Conservation (phyloP, 2,329 filamentous ascomycete genomes). For the Cyphellophora attinorum region DNA sequence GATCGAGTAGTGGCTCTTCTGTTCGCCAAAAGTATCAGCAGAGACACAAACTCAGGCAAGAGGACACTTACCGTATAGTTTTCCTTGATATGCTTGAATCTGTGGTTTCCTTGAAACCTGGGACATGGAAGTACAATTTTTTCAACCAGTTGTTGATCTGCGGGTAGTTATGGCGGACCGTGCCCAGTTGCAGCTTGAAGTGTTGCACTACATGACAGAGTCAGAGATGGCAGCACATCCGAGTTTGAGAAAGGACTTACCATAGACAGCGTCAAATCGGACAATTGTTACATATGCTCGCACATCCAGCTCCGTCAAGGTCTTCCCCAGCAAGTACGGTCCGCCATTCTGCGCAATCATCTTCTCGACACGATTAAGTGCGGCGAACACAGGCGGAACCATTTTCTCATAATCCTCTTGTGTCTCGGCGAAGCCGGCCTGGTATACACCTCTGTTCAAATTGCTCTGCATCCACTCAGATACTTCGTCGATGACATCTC, state of each 20-base stretch:
- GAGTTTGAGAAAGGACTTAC: too few relatives aligned
- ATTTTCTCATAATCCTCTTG: conserved; percentile 48
- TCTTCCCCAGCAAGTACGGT: conserved; percentile 46
- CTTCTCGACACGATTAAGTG: conserved; percentile 49
- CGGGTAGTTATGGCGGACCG: conserved; percentile 51
- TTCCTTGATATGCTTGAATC: conserved; percentile 62
- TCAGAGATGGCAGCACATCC: too few relatives aligned
- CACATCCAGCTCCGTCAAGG: conserved; percentile 52
- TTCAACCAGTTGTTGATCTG: conserved; percentile 52
- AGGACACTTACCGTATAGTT: too few relatives aligned
- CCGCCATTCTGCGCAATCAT: conserved; percentile 37
- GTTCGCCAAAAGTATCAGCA: too few relatives aligned
- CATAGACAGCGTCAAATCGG: conserved; percentile 51
- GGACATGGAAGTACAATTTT: conserved; percentile 47
- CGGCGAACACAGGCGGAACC: conserved; percentile 46
- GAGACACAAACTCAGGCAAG: too few relatives aligned
- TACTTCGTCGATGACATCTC: conserved; percentile 42
- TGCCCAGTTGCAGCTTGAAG: conserved; percentile 58
- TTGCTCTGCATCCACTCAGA: conserved; percentile 45
- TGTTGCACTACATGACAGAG: conserved; percentile 48
- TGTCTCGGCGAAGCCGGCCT: conserved; percentile 47
- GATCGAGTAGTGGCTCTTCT: conserved; percentile 51
- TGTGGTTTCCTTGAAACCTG: conserved; percentile 48
- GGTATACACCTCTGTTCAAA: conserved; percentile 53
- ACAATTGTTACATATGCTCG: conserved; percentile 48